These are phyloP conservation scores for Psilocybe cubensis DNA, from an alignment of 768 basidiomycete species.

Conservation along the genomic window DNA sequence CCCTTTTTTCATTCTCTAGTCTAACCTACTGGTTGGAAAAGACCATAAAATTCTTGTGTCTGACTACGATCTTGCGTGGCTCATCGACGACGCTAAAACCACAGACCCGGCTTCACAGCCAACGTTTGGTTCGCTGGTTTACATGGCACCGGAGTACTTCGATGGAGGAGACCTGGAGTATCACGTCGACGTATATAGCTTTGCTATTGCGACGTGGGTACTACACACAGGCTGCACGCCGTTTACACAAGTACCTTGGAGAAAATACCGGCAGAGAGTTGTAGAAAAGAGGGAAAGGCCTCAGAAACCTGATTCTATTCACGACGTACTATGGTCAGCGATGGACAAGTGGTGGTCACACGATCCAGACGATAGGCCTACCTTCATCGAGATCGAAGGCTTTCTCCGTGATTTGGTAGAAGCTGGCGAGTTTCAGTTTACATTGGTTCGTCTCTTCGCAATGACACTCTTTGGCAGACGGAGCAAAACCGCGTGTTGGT, in stretches of 20 bases:
- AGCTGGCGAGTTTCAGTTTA: background rate
- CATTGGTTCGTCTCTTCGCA: background rate
- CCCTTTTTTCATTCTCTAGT: background rate
- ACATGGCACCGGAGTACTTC: constrained; percentile 4
- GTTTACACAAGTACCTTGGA: background rate
- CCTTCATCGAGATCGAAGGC: constrained; percentile 1
- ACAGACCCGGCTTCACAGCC: background rate
- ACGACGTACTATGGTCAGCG: background rate
- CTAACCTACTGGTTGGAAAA: background rate
- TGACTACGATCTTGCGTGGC: constrained; percentile 6
- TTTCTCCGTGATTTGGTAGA: background rate
- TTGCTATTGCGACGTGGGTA: constrained; percentile 5
- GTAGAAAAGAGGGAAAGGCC: constrained; percentile 4
- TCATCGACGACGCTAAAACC: constrained; percentile 1
- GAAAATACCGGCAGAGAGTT: background rate
- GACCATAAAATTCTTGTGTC: background rate
- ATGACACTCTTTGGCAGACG: background rate
- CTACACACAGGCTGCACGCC: constrained; percentile 6
- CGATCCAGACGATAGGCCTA: constrained; percentile 6
- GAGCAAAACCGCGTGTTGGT: background rate
- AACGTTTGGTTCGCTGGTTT: background rate
- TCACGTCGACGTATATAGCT: constrained; percentile 5
- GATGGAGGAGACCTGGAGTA: constrained; percentile 3
- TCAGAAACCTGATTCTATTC: constrained; percentile 1
- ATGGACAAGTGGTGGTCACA: constrained; percentile 6